phyloP scores from a whole-genome alignment of 176 grass and related monocot genomes.

The Musa troglodytarum region DNA sequence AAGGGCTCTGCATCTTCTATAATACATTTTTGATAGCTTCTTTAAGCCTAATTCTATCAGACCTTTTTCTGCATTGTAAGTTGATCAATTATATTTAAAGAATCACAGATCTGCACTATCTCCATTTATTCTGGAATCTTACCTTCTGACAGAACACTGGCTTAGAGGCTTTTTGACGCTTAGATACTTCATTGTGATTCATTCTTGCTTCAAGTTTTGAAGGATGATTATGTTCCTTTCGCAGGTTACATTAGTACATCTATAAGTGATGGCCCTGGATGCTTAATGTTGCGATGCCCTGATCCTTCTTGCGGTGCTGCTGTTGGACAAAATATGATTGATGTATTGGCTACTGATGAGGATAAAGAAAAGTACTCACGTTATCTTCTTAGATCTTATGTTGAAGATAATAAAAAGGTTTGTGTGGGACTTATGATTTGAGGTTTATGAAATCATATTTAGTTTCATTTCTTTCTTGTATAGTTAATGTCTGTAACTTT shows the following conservation, averaged over 20 bases:
- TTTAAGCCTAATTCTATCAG: too few species aligned
- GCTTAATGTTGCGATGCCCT: conserved; percentile 90
- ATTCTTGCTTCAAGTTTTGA: neutral
- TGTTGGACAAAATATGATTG: conserved; percentile 81
- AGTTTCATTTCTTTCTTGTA: too few species aligned
- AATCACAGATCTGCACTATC: too few species aligned
- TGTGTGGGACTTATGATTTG: neutral
- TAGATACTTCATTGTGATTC: too few species aligned
- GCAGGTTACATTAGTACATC: conserved; percentile 95
- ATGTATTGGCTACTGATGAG: conserved; percentile 47
- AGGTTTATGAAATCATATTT: too few species aligned
- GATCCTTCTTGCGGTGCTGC: conserved; percentile 87
- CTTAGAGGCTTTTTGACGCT: neutral
- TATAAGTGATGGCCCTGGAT: conserved; percentile 98
- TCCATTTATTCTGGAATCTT: too few species aligned
- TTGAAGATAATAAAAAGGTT: conserved; percentile 99
- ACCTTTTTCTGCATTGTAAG: too few species aligned
- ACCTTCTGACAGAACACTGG: neutral
- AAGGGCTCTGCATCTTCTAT: too few species aligned
- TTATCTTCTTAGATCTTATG: conserved; percentile 91
- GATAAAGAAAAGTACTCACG: conserved; percentile 77
- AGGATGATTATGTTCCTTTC: neutral
- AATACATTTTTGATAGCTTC: too few species aligned
- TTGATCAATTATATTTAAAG: too few species aligned
- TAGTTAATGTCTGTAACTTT: too few species aligned